Conservation (phyloP, 2,329 filamentous ascomycete genomes). For the Exophiala xenobiotica region DNA sequence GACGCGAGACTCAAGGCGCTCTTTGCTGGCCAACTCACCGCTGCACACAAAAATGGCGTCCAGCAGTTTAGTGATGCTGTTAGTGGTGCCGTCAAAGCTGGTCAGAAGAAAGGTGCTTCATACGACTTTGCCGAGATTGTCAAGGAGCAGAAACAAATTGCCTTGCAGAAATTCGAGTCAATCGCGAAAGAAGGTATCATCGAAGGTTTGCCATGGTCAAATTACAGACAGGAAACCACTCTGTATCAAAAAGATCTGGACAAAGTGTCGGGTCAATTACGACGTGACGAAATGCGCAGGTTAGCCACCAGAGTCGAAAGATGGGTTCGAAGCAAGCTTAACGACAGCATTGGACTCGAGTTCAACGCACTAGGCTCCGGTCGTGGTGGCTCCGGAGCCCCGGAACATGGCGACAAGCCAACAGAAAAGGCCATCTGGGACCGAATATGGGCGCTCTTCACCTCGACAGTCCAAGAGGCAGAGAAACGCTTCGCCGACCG, state of each 20-base stretch:
- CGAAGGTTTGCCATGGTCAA: conserved; percentile 80
- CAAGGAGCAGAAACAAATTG: conserved; percentile 72
- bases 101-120: conserved; percentile 83
- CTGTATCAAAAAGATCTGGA: conserved; percentile 89
- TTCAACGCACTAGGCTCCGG: conserved; percentile 96
- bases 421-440: conserved; percentile 91
- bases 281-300: conserved; percentile 94
- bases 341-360: conserved; percentile 84
- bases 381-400: conserved; percentile 75
- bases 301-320: conserved; percentile 87
- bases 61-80: conserved; percentile 84
- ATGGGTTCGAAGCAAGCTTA: conserved; percentile 85
- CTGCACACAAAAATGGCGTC: conserved; percentile 86
- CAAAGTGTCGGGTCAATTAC: conserved; percentile 77
- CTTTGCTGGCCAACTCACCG: conserved; percentile 82
- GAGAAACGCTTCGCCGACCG: conserved; percentile 82
- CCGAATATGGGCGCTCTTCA: conserved; percentile 86
- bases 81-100: conserved; percentile 78
- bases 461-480: conserved; percentile 77
- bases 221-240: conserved; percentile 74
- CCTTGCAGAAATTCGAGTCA: conserved; percentile 70
- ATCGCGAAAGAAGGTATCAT: conserved; percentile 75
- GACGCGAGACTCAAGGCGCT: conserved; percentile 84
- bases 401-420: conserved; percentile 73
- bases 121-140: conserved; percentile 98